Base-by-base conservation (phyloP, 495 filamentous ascomycete genomes). In the Aspergillus hancockii region DNA sequence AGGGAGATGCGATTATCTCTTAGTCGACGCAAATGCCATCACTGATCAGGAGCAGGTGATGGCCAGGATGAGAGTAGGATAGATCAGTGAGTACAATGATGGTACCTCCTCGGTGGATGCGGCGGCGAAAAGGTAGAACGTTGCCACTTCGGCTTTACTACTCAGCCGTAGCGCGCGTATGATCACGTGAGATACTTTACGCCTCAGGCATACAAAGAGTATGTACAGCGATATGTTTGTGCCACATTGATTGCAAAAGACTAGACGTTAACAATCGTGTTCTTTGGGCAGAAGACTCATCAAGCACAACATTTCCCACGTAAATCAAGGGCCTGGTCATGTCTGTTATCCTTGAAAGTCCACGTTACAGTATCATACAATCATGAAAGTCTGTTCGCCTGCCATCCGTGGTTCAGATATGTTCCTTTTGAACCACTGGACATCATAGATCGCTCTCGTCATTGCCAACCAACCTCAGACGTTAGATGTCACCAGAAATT, bases 41-140 rank as follows among this genome's bases (percentile, higher is more conserved):
- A 49, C 67, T 62, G 58, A 67, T 50, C 40, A 45, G 28, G 56
- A 19, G 32, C n/a, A 57, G 55, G 57, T 25, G 52, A 46, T 32
- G 23, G 54, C 18, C 55, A 28, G 53, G 31, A 52, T 31, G 36
- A 58, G 56, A 63, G 55, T 23, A 57, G 45, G 59, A 67, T 41
- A 23, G 58, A 63, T 46, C 43, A 55, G 49, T 51, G 49, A 55
- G 49, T 56, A 58, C 18, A 53, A 58, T 67, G 64, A 61, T 34
- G 63, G 60, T 61, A 66, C 47, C 60, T 63, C 56, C 62, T 49
- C 64, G 67, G 58, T 63, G 55, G 30, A 58, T 56, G 62, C 57
- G 66, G 75, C 71, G 73, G 73, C 72, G 74, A 76, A 71, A 59
- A 50, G 56, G 43, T 25, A 34, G 54, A 31, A 31, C 46, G 57